Evolutionary conservation across 2,329 filamentous ascomycete species (phyloP), one percentile per base, ranked within the genome.

Genomic region (Neurospora sp.): DNA sequence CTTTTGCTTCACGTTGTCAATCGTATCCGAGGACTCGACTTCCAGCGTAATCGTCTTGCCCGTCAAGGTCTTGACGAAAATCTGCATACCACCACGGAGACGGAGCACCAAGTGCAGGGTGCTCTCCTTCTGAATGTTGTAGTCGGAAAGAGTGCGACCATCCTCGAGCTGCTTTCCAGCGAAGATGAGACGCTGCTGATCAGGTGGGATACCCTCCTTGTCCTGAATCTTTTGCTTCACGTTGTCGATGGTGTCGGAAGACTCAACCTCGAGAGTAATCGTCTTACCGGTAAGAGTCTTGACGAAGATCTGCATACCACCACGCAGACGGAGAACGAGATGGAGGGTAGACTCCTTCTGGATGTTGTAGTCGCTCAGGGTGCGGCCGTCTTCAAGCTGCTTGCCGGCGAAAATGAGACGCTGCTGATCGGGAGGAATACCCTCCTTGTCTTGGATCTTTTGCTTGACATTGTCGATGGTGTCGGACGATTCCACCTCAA

Each of bases 381-480:
- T 97, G 69, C 94, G 93, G 73, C 95, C 94, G 76, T 98, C 95
- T 81, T 98, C 95, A 4, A 97, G 89, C 80, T 97, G 94, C 87
- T 97, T 97, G 70, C 94, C 95, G 66, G 94, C 94, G 76, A 97
- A 97, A 80, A 97, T 97, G 75, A 97, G 82, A 76, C 94, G 95
- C 85, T 97, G 94, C 83, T 98, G 94, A 79, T 97, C 94, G 11
- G 94, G 94, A 66, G 94, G 95, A 70, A 97, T 97, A 36, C 94
- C 94, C 82, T 97, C 94, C 88, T 97, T 97, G 78, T 97, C 94
- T 82, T 97, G 94, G 62, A 97, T 97, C 88, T 97, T 97, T 68
- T 87, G 89, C 89, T 97, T 97, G 46, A 97, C 94, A 73, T 97
- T 97, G 85, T 97, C 93, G 81, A 97, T 97, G 52, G 93, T 97